phyloP scores from a whole-genome alignment of 1,284 basidiomycete species.

The Ustilago xerochloae region DNA sequence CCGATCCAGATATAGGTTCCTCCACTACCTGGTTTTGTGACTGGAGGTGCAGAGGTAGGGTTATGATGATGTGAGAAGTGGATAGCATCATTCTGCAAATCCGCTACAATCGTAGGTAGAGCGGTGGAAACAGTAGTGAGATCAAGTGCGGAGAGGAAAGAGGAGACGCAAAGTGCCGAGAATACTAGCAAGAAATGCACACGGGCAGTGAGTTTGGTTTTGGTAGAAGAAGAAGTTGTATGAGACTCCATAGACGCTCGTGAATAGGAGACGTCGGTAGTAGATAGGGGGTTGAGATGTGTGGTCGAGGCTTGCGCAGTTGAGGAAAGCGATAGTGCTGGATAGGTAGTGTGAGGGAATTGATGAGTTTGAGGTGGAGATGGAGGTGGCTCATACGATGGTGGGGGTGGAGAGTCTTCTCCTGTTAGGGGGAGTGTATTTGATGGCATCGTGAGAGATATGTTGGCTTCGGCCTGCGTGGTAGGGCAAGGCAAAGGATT shows the following conservation, averaged over 20 bases:
- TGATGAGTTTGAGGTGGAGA: too few species aligned
- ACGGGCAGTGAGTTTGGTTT: conserved; percentile 1
- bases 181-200: conserved; percentile 43
- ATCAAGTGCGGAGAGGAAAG: conserved; percentile 41
- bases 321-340: too few species aligned
- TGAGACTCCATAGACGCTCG: too few species aligned
- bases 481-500: too few species aligned
- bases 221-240: too few species aligned
- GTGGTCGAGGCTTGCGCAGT: too few species aligned
- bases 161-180: conserved; percentile 28
- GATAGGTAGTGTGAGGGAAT: too few species aligned
- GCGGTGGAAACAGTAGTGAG: conserved; percentile 45
- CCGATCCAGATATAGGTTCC: conserved; percentile 52
- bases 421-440: too few species aligned
- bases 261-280: neutral
- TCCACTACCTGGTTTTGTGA: neutral
- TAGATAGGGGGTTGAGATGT: neutral
- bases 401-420: neutral
- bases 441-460: too few species aligned
- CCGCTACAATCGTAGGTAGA: conserved; percentile 41
- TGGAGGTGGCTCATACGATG: neutral
- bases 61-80: conserved; percentile 12
- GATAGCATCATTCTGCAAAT: conserved; percentile 34
- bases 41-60: neutral
- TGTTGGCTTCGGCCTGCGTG: too few species aligned